Evolutionary conservation across 2,329 filamentous ascomycete genomes (phyloP).

Genomic region (Colletotrichum caudatum): DNA sequence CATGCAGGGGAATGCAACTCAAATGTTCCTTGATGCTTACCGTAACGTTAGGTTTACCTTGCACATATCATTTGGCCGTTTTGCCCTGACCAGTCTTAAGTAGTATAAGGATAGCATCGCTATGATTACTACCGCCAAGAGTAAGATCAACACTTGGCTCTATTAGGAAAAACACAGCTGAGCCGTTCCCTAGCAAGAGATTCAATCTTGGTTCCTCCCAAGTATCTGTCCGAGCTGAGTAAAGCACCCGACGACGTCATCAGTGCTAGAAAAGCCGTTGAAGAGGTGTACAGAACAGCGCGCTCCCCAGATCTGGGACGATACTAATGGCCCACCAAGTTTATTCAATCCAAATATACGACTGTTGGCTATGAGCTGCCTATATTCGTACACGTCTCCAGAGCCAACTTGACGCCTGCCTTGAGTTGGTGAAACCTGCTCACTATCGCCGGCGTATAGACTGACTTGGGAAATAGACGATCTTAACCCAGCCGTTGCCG

Average conservation of each 20-base stretch:
- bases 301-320: background rate
- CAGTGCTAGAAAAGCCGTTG: background rate
- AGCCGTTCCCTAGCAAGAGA: background rate
- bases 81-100: background rate
- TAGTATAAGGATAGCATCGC: background rate
- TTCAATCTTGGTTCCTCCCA: background rate
- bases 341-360: background rate
- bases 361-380: background rate
- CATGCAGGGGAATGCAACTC: slow-evolving; percentile 17
- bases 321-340: background rate
- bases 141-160: background rate
- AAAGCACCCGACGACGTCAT: background rate
- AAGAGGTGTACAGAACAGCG: background rate
- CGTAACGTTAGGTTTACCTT: background rate
- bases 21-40: slow-evolving; percentile 19
- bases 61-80: background rate
- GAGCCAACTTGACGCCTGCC: background rate
- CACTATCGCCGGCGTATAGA: background rate
- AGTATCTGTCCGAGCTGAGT: background rate
- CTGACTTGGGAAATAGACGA: background rate
- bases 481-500: background rate
- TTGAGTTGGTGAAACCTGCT: background rate
- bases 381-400: background rate
- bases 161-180: background rate
- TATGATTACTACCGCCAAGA: background rate